Percentiles rank a stretch among this genome's conserved stretches.
Conservation (phyloP, 805 yeast genomes). For the Candida easanensis region DNA sequence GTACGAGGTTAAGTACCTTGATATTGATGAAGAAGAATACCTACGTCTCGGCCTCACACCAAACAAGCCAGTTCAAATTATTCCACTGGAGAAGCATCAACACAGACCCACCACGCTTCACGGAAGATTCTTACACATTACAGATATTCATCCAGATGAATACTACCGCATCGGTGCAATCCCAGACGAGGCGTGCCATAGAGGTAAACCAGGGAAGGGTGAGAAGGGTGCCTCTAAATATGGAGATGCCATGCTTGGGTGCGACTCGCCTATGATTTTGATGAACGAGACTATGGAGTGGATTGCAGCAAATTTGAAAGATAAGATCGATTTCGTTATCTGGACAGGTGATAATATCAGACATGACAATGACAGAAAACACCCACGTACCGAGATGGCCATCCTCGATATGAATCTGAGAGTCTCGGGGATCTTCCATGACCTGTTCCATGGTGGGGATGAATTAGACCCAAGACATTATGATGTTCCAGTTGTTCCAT, state of each 20-base stretch:
- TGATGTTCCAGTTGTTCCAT: constrained; percentile 57
- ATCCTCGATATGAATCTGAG: constrained; percentile 67
- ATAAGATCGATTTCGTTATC: constrained; percentile 77
- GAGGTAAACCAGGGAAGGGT: constrained; percentile 30
- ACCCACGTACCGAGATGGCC: constrained; percentile 70
- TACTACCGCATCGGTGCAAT: constrained; percentile 52
- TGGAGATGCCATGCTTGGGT: constrained; percentile 75
- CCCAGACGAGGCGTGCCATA: constrained; percentile 56
- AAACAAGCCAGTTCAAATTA: constrained; percentile 32
- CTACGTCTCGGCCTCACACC: constrained; percentile 40
- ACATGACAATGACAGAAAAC: constrained; percentile 74
- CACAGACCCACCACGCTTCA: constrained; percentile 31
- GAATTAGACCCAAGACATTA: constrained; percentile 40
- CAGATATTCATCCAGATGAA: constrained; percentile 86
- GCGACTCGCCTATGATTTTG: constrained; percentile 69
- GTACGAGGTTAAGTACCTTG: constrained; percentile 11
- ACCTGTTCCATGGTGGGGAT: constrained; percentile 43
- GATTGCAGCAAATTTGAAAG: constrained; percentile 61
- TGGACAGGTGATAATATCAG: constrained; percentile 93
- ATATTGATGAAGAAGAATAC: constrained; percentile 30
- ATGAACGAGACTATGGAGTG: constrained; percentile 64
- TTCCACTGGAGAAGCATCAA: constrained; percentile 19
- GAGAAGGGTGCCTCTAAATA: constrained; percentile 56
- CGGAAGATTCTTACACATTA: constrained; percentile 81
- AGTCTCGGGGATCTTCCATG: constrained; percentile 51